Conservation (phyloP, 768 basidiomycete species). For the Termitomyces heimii region DNA sequence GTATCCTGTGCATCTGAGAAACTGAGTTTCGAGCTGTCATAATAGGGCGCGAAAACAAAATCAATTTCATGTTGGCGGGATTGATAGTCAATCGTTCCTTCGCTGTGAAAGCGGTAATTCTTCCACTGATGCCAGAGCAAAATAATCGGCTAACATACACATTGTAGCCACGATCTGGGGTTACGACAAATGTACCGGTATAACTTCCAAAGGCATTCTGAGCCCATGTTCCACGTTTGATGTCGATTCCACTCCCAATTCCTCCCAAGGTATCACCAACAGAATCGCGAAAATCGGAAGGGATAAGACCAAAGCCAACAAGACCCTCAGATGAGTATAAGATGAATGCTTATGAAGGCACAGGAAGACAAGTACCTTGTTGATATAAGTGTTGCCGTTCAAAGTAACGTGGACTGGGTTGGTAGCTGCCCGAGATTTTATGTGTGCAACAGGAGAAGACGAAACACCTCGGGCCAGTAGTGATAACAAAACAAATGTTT, state of each 20-base stretch:
- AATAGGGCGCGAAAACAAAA: slow-evolving; percentile 56
- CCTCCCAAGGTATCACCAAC: slow-evolving; percentile 59
- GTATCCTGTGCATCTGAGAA: slow-evolving; percentile 48
- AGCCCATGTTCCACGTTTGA: slow-evolving; percentile 46
- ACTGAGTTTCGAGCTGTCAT: slow-evolving; percentile 33
- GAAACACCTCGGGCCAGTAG: neutral
- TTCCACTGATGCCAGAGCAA: neutral
- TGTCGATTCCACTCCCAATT: slow-evolving; percentile 55
- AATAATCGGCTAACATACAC: slow-evolving; percentile 28
- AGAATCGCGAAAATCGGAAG: slow-evolving; percentile 48
- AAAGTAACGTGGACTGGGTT: slow-evolving; percentile 4
- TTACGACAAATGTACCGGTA: slow-evolving; percentile 42
- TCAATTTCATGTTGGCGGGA: slow-evolving; percentile 53
- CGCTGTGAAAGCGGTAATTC: slow-evolving; percentile 22
- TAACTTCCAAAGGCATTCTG: slow-evolving; percentile 27
- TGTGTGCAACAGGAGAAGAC: neutral
- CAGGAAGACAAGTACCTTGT: slow-evolving; percentile 4
- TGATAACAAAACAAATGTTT: neutral
- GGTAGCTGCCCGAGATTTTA: neutral
- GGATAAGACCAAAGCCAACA: slow-evolving; percentile 58
- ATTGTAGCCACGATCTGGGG: slow-evolving; percentile 55
- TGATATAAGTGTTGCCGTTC: slow-evolving; percentile 10
- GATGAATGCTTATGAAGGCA: neutral
- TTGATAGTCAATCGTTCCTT: slow-evolving; percentile 54
- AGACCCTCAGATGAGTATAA: slow-evolving; percentile 28